Evolutionary conservation across 2,329 filamentous ascomycete species (phyloP).

Genomic region (Neofusicoccum parvum): DNA sequence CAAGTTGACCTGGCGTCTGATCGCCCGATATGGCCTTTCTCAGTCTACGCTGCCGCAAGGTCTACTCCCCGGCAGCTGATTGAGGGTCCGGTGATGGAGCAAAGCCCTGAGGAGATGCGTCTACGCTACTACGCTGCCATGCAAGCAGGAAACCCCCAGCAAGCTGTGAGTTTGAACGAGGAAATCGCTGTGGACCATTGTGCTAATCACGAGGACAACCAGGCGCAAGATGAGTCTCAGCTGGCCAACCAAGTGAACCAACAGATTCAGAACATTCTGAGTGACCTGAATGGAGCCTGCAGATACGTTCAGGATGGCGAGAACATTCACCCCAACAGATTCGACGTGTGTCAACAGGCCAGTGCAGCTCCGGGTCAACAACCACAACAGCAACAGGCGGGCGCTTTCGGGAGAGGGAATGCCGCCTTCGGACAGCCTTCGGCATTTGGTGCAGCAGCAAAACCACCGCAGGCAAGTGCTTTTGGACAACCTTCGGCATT

Average conservation of each 20-base stretch:
- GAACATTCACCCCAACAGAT: constrained; percentile 36
- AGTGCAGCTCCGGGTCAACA: neutral
- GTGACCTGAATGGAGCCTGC: constrained; percentile 68
- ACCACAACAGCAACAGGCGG: neutral
- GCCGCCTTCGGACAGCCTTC: neutral
- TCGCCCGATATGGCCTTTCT: constrained; percentile 81
- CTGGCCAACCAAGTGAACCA: constrained; percentile 34
- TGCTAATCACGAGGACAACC: neutral
- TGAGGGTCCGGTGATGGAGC: constrained; percentile 75
- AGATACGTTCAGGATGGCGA: constrained; percentile 40
- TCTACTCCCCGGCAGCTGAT: constrained; percentile 82
- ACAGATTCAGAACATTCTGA: constrained; percentile 72
- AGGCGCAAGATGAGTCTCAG: constrained; percentile 22
- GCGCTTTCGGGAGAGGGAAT: neutral
- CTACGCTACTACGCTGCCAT: constrained; percentile 68
- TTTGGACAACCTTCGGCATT: constrained; percentile 15
- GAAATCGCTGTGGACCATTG: too few species aligned
- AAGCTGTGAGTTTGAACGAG: constrained; percentile 47
- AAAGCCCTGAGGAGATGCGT: constrained; percentile 86
- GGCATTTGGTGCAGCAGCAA: constrained; percentile 13
- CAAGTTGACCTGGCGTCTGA: constrained; percentile 67
- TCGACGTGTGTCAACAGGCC: constrained; percentile 23
- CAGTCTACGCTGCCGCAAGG: constrained; percentile 77
- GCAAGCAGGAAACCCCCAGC: constrained; percentile 61
- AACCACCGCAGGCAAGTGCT: neutral